Percentiles rank a stretch among this genome's conserved stretches.
These are phyloP conservation scores for Pleurotus cornucopiae DNA, from an alignment of 768 basidiomycete genomes.

Conservation along the genomic window DNA sequence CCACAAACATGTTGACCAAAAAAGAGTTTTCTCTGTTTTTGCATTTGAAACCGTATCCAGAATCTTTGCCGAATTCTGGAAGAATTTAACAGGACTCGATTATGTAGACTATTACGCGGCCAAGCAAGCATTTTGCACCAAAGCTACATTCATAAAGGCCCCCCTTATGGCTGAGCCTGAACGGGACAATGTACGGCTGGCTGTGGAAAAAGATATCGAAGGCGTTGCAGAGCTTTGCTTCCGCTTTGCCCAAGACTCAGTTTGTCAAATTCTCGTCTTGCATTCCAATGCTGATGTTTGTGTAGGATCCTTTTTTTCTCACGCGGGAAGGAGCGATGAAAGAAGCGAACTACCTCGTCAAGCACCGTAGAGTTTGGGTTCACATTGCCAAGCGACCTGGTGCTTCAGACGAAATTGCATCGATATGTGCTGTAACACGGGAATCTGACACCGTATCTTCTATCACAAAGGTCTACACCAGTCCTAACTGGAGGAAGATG, in stretches of 20 bases:
- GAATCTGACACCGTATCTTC: conserved; percentile 37
- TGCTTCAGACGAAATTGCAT: conserved; percentile 31
- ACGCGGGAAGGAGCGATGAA: conserved; percentile 23
- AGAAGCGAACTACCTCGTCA: conserved; percentile 40
- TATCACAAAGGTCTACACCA: conserved; percentile 52
- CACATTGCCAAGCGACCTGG: conserved; percentile 25
- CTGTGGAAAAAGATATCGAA: conserved; percentile 9
- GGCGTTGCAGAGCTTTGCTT: conserved; percentile 35
- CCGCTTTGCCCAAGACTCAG: conserved; percentile 41
- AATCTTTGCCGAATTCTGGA: conserved; percentile 36
- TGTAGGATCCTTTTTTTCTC: conserved; percentile 36
- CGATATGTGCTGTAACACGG: conserved; percentile 46
- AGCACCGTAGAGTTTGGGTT: conserved; percentile 38
- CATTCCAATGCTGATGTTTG: not conserved
- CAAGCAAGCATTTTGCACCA: conserved; percentile 37
- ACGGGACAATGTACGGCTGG: conserved; percentile 10
- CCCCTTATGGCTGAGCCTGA: conserved; percentile 19
- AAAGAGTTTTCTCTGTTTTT: conserved; percentile 48
- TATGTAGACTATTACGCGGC: conserved; percentile 41
- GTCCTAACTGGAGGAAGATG: conserved; percentile 30
- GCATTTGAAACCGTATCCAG: conserved; percentile 31
- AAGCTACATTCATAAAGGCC: conserved; percentile 16
- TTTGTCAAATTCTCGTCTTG: not conserved
- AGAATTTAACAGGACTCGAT: conserved; percentile 21
- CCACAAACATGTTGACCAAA: conserved; percentile 19